Conservation (phyloP, 495 filamentous ascomycete species). For the Letharia columbiana region DNA sequence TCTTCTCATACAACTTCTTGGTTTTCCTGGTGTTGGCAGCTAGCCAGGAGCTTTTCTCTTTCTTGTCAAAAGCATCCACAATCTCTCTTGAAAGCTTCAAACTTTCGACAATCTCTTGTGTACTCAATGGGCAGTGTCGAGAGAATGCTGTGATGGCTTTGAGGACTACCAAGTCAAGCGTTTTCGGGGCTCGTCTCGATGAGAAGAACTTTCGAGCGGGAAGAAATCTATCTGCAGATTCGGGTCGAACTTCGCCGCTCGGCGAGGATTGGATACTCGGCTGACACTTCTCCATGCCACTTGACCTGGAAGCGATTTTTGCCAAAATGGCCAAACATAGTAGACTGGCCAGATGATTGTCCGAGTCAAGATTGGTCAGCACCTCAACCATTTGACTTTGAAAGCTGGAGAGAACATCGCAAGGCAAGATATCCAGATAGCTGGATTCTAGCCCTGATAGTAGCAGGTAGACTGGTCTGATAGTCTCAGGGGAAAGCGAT, state of each 20-base stretch:
- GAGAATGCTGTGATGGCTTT: conserved; percentile 40
- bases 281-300: background rate
- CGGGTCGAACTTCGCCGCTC: background rate
- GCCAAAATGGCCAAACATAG: conserved; percentile 45
- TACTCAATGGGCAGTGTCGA: conserved; percentile 32
- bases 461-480: conserved; percentile 38
- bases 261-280: background rate
- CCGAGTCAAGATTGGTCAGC: conserved; percentile 37
- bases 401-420: conserved; percentile 35
- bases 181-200: conserved; percentile 43
- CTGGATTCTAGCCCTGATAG: conserved; percentile 31
- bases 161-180: conserved; percentile 46
- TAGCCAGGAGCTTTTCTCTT: conserved; percentile 40
- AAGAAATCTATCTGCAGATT: conserved; percentile 29
- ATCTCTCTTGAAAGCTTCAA: conserved; percentile 44
- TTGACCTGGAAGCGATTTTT: conserved; percentile 30
- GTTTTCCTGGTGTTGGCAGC: conserved; percentile 35
- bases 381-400: conserved; percentile 41
- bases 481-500: conserved; percentile 34
- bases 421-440: conserved; percentile 32
- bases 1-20: conserved; percentile 46
- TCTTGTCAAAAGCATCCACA: conserved; percentile 35
- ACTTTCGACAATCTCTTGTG: conserved; percentile 38
- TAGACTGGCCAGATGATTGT: conserved; percentile 41
- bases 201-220: conserved; percentile 43